These are phyloP conservation scores for Monilinia fructigena DNA, from an alignment of 2,329 filamentous ascomycete species.

Conservation along the genomic window DNA sequence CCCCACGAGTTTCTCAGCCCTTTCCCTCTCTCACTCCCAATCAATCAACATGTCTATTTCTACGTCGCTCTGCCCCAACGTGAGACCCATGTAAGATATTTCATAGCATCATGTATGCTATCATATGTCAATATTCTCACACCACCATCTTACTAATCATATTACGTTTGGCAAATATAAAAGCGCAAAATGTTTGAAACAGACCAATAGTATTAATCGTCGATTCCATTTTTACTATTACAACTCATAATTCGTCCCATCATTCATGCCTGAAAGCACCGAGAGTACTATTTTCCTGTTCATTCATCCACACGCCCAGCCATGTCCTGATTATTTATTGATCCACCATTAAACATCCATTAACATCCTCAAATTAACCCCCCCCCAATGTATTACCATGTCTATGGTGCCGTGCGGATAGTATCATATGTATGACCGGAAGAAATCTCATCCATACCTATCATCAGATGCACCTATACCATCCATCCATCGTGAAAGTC, in stretches of 20 bases:
- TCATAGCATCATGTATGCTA: no score
- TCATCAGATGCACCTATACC: conserved; percentile 13
- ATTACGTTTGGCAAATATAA: not conserved
- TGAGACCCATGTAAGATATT: no score
- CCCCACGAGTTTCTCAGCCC: no score
- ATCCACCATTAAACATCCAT: conserved; percentile 15
- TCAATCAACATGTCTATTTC: no score
- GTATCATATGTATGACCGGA: conserved; percentile 15
- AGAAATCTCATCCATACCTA: conserved; percentile 17
- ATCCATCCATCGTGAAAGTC: conserved; percentile 18
- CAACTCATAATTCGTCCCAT: conserved; percentile 5
- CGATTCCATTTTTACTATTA: not conserved
- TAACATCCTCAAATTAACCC: conserved; percentile 12
- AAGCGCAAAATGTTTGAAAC: not conserved
- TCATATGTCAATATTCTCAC: no score
- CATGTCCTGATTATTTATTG: conserved; percentile 3
- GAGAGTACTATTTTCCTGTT: not conserved
- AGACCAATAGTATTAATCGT: not conserved
- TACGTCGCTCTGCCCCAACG: no score
- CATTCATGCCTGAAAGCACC: not conserved
- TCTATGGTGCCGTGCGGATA: conserved; percentile 16
- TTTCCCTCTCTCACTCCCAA: no score
- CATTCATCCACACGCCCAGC: conserved; percentile 1
- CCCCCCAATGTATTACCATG: conserved; percentile 12
- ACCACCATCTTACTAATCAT: not conserved